Evolutionary conservation across 202 grass and related monocot species (phyloP).

Genomic region (Cymbopogon flexuosus): DNA sequence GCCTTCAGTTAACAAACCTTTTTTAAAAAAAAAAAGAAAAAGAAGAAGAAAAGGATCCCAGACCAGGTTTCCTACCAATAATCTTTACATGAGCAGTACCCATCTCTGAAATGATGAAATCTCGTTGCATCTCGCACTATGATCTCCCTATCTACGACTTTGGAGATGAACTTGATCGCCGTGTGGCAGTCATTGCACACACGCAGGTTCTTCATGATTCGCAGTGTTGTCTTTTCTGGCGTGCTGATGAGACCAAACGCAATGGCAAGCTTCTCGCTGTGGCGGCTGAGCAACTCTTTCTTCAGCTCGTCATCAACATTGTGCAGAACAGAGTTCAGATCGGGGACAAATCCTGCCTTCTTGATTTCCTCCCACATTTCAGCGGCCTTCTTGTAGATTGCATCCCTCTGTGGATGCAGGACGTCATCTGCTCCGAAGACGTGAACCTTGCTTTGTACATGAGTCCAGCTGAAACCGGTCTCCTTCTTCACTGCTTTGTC

Average conservation of each 20-base stretch:
- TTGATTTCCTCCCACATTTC: slow-evolving; percentile 63
- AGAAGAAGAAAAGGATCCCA: background rate
- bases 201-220: slow-evolving; percentile 57
- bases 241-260: slow-evolving; percentile 50
- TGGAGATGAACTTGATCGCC: slow-evolving; percentile 56
- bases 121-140: slow-evolving; percentile 53
- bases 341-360: slow-evolving; percentile 45
- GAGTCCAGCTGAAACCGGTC: slow-evolving; percentile 66
- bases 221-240: slow-evolving; percentile 36
- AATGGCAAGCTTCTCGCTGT: slow-evolving; percentile 63
- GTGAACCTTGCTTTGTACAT: slow-evolving; percentile 44
- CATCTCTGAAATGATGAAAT: slow-evolving; percentile 63
- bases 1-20: background rate
- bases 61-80: slow-evolving; percentile 38
- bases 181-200: slow-evolving; percentile 55
- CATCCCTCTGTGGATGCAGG: slow-evolving; percentile 51
- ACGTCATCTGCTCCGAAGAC: slow-evolving; percentile 54
- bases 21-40: background rate
- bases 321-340: slow-evolving; percentile 49
- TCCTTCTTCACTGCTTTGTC: slow-evolving; percentile 73
- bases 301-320: slow-evolving; percentile 53
- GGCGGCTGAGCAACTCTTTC: slow-evolving; percentile 55
- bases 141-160: slow-evolving; percentile 46
- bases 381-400: slow-evolving; percentile 43
- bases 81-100: slow-evolving; percentile 47